Percentiles rank a stretch among this genome's conserved stretches.
Conservation (phyloP, 495 filamentous ascomycete species). For the Hyaloscypha hepaticicola region DNA sequence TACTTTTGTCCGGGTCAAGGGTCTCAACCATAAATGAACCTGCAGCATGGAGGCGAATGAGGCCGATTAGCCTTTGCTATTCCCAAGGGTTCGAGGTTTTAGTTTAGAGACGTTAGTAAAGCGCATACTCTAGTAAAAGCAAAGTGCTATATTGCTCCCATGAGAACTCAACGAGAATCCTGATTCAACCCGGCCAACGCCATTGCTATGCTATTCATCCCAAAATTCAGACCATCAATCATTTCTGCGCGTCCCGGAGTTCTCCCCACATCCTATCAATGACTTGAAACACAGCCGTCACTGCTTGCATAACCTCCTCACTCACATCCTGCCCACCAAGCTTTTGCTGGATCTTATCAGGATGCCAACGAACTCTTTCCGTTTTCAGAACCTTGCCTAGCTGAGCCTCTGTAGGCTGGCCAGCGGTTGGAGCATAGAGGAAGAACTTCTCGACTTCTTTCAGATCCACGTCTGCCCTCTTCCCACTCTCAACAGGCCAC, state of each 20-base stretch:
- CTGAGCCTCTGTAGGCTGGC: conserved; percentile 33
- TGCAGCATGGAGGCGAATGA: not conserved
- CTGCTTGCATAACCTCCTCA: conserved; percentile 66
- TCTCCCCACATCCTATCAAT: conserved; percentile 76
- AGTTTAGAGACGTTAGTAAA: too few species aligned
- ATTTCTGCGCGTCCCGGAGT: conserved; percentile 19
- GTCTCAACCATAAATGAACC: not conserved
- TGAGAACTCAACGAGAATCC: not conserved
- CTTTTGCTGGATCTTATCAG: conserved; percentile 94
- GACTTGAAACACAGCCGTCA: conserved; percentile 90
- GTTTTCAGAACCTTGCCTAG: conserved; percentile 67
- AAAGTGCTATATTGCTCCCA: not conserved
- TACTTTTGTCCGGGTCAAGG: not conserved
- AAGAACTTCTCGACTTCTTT: conserved; percentile 66
- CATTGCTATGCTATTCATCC: conserved; percentile 21
- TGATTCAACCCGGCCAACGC: conserved; percentile 6
- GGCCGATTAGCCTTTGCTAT: not conserved
- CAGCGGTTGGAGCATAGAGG: conserved; percentile 43
- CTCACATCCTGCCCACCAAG: conserved; percentile 67
- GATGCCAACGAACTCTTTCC: conserved; percentile 94
- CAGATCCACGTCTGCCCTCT: conserved; percentile 56
- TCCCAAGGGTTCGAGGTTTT: not conserved
- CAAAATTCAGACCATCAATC: not conserved
- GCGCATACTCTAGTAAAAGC: too few species aligned
- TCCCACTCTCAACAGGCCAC: conserved; percentile 76